Base-by-base conservation (phyloP, 441 rosid genomes). In the Hura crepitans region DNA sequence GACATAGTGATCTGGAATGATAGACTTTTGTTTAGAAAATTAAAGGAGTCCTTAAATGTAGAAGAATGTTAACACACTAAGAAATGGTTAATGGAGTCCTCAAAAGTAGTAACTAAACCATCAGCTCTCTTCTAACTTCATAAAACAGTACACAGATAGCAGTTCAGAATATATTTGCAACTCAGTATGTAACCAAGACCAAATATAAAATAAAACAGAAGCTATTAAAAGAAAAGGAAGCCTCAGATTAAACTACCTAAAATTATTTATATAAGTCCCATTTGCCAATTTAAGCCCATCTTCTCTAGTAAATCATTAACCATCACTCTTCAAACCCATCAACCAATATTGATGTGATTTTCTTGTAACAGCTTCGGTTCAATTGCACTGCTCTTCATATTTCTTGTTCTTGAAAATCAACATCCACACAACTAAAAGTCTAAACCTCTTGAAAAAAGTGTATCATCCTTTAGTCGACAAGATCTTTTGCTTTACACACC, bases 1-100 rank as follows among this genome's bases (percentile, higher is more conserved):
- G 54, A 23, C 54, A 43, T n/a, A 25, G 25, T 35, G 15, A 37
- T 11, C 43, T 23, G 57, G 50, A 50, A 70, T 23, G 53, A 35
- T 57, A n/a, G n/a, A n/a, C n/a, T n/a, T n/a, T n/a, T n/a, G n/a
- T n/a, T n/a, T n/a, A n/a, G 22, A 18, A 49, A 10, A 49, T 6
- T 28, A 30, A 39, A 27, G n/a, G 45, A 30, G n/a, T 28, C 22
- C 20, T 11, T 57, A 45, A 43, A 27, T n/a, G 61, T 31, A 45
- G n/a, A 42, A 57, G 47, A 39, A 42, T 28, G 22, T 53, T 20
- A 35, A 42, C 5, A 62, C n/a, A 28, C 31, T 43, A 42, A 72
- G 69, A 71, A 59, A 65, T 15, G 27, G 62, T 51, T 42, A 70
- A 20, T 31, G 30, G 66, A 47, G 22, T 31, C 53, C 17, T 33